phyloP scores from a whole-genome alignment of 352 stramenopile genomes.

The Halophytophthora batemanensis region DNA sequence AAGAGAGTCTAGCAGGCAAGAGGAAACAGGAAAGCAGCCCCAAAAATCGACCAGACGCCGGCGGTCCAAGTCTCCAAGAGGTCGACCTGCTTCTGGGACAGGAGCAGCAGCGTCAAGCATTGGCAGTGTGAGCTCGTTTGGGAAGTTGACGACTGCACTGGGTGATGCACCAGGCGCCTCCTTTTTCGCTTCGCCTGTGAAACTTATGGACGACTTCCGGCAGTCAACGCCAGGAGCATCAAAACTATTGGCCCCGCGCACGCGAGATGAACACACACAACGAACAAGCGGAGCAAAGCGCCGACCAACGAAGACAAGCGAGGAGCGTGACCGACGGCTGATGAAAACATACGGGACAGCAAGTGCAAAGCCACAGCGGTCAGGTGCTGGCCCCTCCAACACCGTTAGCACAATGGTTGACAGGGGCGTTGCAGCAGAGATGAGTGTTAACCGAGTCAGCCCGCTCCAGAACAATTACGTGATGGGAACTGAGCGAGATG shows the following conservation, averaged over 20 bases:
- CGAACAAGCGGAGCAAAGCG: conserved; percentile 26
- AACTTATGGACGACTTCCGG: conserved; percentile 22
- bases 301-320: conserved; percentile 30
- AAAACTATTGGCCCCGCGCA: conserved; percentile 36
- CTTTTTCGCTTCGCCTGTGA: conserved; percentile 36
- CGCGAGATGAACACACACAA: conserved; percentile 35
- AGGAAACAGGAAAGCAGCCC: neutral
- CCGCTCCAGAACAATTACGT: conserved; percentile 48
- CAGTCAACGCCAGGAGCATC: conserved; percentile 17
- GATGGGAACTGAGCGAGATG: conserved; percentile 19
- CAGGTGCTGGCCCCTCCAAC: conserved; percentile 13
- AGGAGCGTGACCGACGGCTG: conserved; percentile 43
- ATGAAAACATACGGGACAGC: conserved; percentile 51
- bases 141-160: conserved; percentile 24
- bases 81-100: conserved; percentile 19
- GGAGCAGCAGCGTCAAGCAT: conserved; percentile 6
- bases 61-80: conserved; percentile 33
- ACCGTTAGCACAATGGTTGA: conserved; percentile 6
- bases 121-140: conserved; percentile 26
- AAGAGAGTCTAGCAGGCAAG: conserved; percentile 13
- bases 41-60: conserved; percentile 18
- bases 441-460: conserved; percentile 23
- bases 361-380: conserved; percentile 17
- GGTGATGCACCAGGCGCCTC: conserved; percentile 17
- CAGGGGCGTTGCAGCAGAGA: conserved; percentile 10